Evolutionary conservation across 2,329 filamentous ascomycete species (phyloP).

Genomic region (Epichloe bromicola): DNA sequence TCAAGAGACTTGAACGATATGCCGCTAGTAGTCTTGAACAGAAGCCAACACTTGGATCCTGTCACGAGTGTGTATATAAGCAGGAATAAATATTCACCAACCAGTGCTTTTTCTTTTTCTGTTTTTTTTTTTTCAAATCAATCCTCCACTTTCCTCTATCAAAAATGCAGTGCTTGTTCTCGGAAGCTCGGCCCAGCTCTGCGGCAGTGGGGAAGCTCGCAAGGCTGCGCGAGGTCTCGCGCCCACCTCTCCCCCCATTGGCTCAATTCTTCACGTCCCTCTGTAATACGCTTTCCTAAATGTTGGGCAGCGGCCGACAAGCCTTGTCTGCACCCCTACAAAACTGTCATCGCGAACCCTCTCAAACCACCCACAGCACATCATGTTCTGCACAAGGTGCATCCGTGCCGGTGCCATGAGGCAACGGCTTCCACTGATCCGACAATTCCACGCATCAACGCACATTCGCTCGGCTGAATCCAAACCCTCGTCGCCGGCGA

Average conservation of each 20-base stretch:
- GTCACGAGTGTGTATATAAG: conserved; percentile 20
- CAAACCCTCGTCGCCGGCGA: conserved; percentile 22
- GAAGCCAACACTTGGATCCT: conserved; percentile 12
- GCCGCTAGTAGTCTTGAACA: not conserved
- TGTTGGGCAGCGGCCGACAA: conserved; percentile 1
- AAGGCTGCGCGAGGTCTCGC: not conserved
- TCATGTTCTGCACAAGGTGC: conserved; percentile 34
- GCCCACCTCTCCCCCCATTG: conserved; percentile 1
- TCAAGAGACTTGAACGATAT: not conserved
- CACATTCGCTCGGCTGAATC: conserved; percentile 24
- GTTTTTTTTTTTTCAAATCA: no score
- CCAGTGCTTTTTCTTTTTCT: no score
- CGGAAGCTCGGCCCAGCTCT: no score
- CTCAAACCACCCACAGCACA: conserved; percentile 5
- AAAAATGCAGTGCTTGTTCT: no score
- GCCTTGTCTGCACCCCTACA: not conserved
- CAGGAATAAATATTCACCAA: no score
- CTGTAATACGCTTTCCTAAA: not conserved
- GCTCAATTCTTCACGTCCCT: not conserved
- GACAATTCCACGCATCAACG: conserved; percentile 28
- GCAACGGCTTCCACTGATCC: conserved; percentile 17
- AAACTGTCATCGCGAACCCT: not conserved
- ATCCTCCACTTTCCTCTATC: no score
- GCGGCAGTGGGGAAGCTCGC: not conserved
- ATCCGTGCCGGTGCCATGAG: conserved; percentile 29